Conservation (phyloP, 1,139 yeast species). For the Kodamaea arcana region DNA sequence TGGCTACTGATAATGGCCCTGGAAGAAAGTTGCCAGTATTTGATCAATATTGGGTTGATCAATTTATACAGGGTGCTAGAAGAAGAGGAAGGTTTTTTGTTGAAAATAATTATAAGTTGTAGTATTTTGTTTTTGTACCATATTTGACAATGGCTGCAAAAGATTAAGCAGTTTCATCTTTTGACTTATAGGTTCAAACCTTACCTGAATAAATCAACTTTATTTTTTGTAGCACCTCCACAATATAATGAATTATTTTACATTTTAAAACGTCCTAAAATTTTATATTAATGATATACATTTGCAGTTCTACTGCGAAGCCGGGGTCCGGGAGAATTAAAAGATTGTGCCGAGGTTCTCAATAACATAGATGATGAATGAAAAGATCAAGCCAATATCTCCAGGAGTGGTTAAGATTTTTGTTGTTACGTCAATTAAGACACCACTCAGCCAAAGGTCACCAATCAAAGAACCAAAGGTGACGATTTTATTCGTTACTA, state of each 20-base stretch:
- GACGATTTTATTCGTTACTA: conserved; percentile 16
- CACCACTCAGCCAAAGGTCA: conserved; percentile 13
- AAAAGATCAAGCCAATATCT: conserved; percentile 6
- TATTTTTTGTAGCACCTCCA: too few species aligned
- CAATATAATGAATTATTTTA: too few species aligned
- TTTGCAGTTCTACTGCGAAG: conserved; percentile 5
- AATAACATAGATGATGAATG: conserved; percentile 2
- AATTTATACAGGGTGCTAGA: conserved; percentile 18
- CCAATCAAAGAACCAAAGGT: conserved; percentile 13
- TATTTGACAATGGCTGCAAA: too few species aligned
- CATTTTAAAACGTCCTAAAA: neutral
- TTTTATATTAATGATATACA: conserved; percentile 1
- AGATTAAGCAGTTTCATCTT: too few species aligned
- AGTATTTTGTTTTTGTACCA: too few species aligned
- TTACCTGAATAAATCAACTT: too few species aligned
- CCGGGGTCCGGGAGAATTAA: conserved; percentile 1
- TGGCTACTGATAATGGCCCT: conserved; percentile 23
- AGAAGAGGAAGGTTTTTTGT: conserved; percentile 14
- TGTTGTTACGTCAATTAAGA: conserved; percentile 9
- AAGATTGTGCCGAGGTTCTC: conserved; percentile 2
- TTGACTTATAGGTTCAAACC: too few species aligned
- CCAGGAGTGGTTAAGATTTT: conserved; percentile 11
- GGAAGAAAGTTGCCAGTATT: conserved; percentile 22
- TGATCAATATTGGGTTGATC: conserved; percentile 19
- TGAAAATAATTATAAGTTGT: neutral